A percentile compares a stretch with the other conserved stretches of the same genome.
These are phyloP conservation scores for Aegilops umbellulata DNA, from an alignment of 176 grass and related monocot genomes.

Conservation along the genomic window DNA sequence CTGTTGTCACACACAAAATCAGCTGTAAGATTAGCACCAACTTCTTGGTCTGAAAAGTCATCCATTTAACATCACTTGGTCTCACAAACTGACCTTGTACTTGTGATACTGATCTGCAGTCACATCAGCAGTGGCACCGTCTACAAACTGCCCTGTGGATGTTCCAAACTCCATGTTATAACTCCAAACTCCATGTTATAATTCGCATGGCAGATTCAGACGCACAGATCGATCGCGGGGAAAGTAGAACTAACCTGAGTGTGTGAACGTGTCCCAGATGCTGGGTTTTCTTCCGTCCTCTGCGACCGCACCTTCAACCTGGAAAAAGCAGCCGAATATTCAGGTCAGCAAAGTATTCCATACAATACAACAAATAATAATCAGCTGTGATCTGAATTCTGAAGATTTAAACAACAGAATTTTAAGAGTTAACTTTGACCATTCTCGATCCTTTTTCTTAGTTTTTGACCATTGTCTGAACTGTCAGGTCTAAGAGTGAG, in stretches of 20 bases:
- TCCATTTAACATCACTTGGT: neutral
- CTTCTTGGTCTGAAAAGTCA: neutral
- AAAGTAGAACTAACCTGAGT: slow-evolving; percentile 28
- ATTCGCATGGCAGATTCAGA: neutral
- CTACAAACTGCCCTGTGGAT: slow-evolving; percentile 54
- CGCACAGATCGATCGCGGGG: too few species aligned
- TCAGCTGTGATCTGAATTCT: too few species aligned
- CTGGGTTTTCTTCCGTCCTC: slow-evolving; percentile 33
- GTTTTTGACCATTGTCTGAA: too few species aligned
- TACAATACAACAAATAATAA: too few species aligned
- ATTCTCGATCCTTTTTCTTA: neutral
- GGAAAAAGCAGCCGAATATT: neutral
- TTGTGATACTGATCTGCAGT: slow-evolving; percentile 94
- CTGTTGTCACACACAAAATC: slow-evolving; percentile 23
- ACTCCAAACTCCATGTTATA: neutral
- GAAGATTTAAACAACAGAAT: neutral
- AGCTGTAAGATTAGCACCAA: neutral
- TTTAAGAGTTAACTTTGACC: neutral
- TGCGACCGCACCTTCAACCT: neutral
- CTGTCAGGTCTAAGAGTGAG: too few species aligned
- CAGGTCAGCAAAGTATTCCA: neutral
- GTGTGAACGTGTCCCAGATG: slow-evolving; percentile 71
- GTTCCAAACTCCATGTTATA: neutral
- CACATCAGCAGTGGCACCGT: slow-evolving; percentile 56
- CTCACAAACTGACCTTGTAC: slow-evolving; percentile 59